Base-by-base conservation (phyloP, 2,329 filamentous ascomycete genomes). In the Stagonosporopsis rhizophila region DNA sequence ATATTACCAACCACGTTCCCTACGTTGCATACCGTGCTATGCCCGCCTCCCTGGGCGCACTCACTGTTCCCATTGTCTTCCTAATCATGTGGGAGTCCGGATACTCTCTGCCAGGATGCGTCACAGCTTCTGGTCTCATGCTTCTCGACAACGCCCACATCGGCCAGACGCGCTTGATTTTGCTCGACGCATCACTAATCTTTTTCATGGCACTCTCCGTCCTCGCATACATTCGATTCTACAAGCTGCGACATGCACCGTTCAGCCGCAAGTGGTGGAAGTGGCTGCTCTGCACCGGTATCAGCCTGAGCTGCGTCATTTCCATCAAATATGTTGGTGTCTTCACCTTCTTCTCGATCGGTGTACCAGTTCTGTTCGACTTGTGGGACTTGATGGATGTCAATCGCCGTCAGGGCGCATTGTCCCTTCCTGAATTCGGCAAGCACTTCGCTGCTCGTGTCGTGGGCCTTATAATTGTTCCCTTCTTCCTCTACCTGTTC, bases 21-120 rank as follows among this genome's bases (percentile, higher is more conserved):
- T 99, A 99, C 77, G 90, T 99, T 61, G 93, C 95, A 60, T 96
- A 96, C 81, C 91, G 95, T 68, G 90, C 93, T 41, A 86, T 99
- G 82, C 95, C 95, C 38, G 95, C 95, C 57, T 86, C 95, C 45
- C 87, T 98, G 67, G 95, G 95, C 64, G 89, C 95, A 53, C 81
- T 99, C 66, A 99, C 95, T 11, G 92, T 99, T 47, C 90, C 93
- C n/a, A 90, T 94, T 44, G 88, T 91, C 53, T 99, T 96, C 78
- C 80, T 96, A 75, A 99, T 96, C 78, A 99, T 99, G 95, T 99
- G 95, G 95, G 95, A 99, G 79, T 98, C 95, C 45, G 95, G 93
- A 61, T 99, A 99, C 80, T 96, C 92, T 63, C 83, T 99, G 38
- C 95, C 95, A 11, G 95, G 95, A 54, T 96, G 91, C 75, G 82